A percentile compares a stretch with the other conserved stretches of the same genome.
These are phyloP conservation scores for Lumnitzera racemosa DNA, from an alignment of 345 rosid genomes.

Conservation along the genomic window DNA sequence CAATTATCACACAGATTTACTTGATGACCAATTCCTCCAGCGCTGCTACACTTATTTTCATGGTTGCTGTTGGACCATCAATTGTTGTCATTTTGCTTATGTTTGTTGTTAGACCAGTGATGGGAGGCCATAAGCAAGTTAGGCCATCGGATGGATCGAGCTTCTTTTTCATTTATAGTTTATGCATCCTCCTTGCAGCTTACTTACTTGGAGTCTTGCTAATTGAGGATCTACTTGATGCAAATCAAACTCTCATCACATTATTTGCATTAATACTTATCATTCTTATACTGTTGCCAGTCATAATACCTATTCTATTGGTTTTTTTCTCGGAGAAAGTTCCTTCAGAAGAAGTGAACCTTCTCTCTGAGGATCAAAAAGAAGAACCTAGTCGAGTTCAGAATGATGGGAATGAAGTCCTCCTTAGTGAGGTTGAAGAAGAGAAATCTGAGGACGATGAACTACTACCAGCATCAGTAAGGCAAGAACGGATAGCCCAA, in stretches of 20 bases:
- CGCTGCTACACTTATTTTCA: conserved; percentile 58
- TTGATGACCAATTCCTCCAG: conserved; percentile 48
- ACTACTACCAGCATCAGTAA: conserved; percentile 41
- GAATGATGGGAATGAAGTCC: conserved; percentile 27
- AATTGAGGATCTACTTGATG: conserved; percentile 47
- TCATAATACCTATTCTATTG: conserved; percentile 43
- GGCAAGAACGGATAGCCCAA: conserved; percentile 42
- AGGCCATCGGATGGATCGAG: conserved; percentile 39
- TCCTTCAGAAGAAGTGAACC: conserved; percentile 19
- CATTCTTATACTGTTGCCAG: conserved; percentile 42
- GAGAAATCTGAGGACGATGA: conserved; percentile 43
- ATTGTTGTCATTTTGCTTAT: conserved; percentile 51
- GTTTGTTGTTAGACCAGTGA: conserved; percentile 63
- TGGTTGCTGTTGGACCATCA: conserved; percentile 71
- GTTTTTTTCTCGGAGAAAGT: conserved; percentile 21
- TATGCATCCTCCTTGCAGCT: conserved; percentile 59
- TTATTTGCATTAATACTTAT: conserved; percentile 39
- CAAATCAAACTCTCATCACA: conserved; percentile 32
- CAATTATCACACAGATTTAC: conserved; percentile 75
- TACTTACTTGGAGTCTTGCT: conserved; percentile 62
- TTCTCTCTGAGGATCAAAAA: conserved; percentile 24
- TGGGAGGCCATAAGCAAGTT: conserved; percentile 51
- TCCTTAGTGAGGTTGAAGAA: conserved; percentile 68
- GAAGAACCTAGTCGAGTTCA: conserved; percentile 19
- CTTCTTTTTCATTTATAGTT: conserved; percentile 39